Conservation (phyloP, 1,284 basidiomycete species). For the Paramarasmius palmivorus region DNA sequence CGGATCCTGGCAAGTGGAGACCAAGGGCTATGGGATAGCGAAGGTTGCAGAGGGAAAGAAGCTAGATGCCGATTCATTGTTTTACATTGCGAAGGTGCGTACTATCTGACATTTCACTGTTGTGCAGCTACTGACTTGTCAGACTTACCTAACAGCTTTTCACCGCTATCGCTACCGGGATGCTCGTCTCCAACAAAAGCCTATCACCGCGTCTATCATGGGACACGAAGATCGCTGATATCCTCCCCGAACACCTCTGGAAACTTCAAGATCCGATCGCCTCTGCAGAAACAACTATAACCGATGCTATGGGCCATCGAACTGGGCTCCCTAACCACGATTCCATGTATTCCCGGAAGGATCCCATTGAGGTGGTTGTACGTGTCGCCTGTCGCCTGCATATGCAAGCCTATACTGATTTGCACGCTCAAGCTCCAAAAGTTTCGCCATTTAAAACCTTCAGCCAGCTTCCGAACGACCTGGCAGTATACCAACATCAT, state of each 20-base stretch:
- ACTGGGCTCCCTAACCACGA: no score
- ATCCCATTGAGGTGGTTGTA: no score
- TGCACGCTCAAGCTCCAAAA: no score
- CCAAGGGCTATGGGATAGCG: slow-evolving; percentile 7
- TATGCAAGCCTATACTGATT: no score
- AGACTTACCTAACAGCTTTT: slow-evolving; percentile 32
- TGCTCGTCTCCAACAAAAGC: slow-evolving; percentile 22
- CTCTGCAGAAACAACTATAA: no score
- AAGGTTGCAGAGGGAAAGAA: background rate
- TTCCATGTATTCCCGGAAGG: no score
- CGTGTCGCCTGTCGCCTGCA: no score
- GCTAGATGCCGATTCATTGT: slow-evolving; percentile 2
- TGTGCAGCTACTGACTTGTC: no score
- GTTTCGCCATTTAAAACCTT: no score
- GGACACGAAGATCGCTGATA: slow-evolving; percentile 20
- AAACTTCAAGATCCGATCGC: slow-evolving; percentile 21
- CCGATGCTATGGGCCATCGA: no score
- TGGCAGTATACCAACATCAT: no score
- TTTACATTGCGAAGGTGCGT: slow-evolving; percentile 6
- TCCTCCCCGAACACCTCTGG: slow-evolving; percentile 21
- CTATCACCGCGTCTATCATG: slow-evolving; percentile 19
- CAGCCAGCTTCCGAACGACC: no score
- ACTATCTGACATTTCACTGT: slow-evolving; percentile 14
- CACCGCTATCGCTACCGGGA: slow-evolving; percentile 19
- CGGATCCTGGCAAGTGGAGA: slow-evolving; percentile 1